Conservation (phyloP, 331 rosid species). For the Rhamnella rubrinervis region DNA sequence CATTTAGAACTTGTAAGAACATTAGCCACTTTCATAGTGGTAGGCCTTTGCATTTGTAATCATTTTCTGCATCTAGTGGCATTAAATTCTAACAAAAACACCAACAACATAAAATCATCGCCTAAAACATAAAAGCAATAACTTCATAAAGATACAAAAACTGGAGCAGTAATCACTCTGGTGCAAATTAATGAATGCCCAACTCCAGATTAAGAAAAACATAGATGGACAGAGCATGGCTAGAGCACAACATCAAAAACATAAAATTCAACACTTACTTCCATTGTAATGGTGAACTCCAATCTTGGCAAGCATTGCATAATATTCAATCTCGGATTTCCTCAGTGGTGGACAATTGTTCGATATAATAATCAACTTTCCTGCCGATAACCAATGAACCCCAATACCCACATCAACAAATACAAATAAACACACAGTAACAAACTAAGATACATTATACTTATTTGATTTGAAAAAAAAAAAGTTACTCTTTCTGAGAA, state of each 20-base stretch:
- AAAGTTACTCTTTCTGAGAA: too few relatives aligned
- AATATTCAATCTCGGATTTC: slow-evolving; percentile 84
- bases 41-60: too few relatives aligned
- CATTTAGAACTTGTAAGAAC: too few relatives aligned
- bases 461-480: too few relatives aligned
- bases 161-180: background rate
- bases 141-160: background rate
- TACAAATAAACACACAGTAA: background rate
- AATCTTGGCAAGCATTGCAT: slow-evolving; percentile 87
- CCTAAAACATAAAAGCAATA: background rate
- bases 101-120: background rate
- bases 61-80: too few relatives aligned
- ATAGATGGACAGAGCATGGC: background rate
- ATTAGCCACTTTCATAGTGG: too few relatives aligned
- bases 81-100: too few relatives aligned
- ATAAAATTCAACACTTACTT: slow-evolving; percentile 47
- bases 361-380: slow-evolving; percentile 73
- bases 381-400: slow-evolving; percentile 23
- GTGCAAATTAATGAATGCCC: background rate
- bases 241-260: background rate
- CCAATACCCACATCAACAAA: background rate
- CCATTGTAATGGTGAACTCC: slow-evolving; percentile 84
- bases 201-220: background rate
- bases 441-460: too few relatives aligned
- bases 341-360: slow-evolving; percentile 86